These are phyloP conservation scores for Naganishia onofrii DNA, from an alignment of 768 basidiomycete genomes.

Conservation along the genomic window DNA sequence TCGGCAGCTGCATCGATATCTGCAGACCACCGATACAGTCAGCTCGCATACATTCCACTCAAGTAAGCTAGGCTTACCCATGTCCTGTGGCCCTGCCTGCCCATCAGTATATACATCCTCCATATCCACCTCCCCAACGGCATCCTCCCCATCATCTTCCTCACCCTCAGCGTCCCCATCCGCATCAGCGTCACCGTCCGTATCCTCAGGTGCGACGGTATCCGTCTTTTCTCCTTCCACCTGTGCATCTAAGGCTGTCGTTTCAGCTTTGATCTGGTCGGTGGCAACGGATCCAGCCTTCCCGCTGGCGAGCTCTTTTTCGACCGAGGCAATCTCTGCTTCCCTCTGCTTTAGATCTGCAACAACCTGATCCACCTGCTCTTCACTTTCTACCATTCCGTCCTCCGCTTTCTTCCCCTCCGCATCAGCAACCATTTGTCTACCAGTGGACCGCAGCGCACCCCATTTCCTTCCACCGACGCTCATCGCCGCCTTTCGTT, in stretches of 20 bases:
- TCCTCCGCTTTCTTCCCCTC: conserved; percentile 28
- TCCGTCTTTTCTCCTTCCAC: not conserved
- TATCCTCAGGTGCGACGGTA: not conserved
- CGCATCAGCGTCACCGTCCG: conserved; percentile 29
- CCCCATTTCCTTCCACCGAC: conserved; percentile 50
- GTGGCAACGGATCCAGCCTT: not conserved
- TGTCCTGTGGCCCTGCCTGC: conserved; percentile 31
- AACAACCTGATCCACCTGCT: conserved; percentile 34
- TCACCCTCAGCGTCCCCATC: conserved; percentile 55
- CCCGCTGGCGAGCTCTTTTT: conserved; percentile 22
- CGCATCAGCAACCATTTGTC: not conserved
- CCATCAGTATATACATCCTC: conserved; percentile 50
- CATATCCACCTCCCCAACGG: conserved; percentile 58
- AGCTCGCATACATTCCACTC: not conserved
- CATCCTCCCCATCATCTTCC: conserved; percentile 38
- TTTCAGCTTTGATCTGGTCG: not conserved
- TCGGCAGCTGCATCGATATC: conserved; percentile 8
- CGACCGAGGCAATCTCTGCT: conserved; percentile 32
- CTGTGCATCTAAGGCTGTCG: not conserved
- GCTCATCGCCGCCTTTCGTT: conserved; percentile 65
- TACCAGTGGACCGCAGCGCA: conserved; percentile 3
- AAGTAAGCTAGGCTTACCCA: not conserved
- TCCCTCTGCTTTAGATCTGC: conserved; percentile 33
- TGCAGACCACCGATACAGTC: not conserved
- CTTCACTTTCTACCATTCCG: conserved; percentile 7